These are phyloP conservation scores for Rhodotorula graminis DNA, from an alignment of 768 basidiomycete genomes.

Conservation along the genomic window DNA sequence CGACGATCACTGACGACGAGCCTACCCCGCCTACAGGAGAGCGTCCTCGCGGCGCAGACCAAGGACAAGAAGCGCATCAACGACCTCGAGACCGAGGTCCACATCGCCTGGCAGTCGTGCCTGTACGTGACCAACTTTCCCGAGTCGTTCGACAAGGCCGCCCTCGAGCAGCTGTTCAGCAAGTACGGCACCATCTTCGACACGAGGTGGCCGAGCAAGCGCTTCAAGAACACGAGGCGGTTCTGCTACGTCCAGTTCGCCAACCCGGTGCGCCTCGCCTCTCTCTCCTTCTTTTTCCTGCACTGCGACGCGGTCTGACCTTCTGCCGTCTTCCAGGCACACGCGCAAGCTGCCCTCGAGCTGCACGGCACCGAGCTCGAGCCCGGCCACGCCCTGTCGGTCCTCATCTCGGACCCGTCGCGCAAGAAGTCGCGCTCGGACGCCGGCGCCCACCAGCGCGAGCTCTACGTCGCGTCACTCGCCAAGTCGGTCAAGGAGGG, in stretches of 20 bases:
- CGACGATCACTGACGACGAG: not conserved
- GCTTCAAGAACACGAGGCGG: constrained; percentile 81
- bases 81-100: constrained; percentile 71
- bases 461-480: constrained; percentile 82
- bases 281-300: not conserved
- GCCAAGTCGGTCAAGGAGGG: constrained; percentile 68
- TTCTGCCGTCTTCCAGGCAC: no score
- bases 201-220: constrained; percentile 96
- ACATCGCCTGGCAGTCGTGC: constrained; percentile 88
- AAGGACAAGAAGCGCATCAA: constrained; percentile 87
- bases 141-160: constrained; percentile 70
- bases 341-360: constrained; percentile 67
- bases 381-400: constrained; percentile 63
- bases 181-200: constrained; percentile 90
- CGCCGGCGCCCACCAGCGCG: constrained; percentile 72
- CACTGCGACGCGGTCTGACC: no score
- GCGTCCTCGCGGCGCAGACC: constrained; percentile 77
- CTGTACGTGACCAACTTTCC: constrained; percentile 96
- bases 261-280: constrained; percentile 59
- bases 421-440: constrained; percentile 86
- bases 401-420: constrained; percentile 83
- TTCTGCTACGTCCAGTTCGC: constrained; percentile 94
- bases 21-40: constrained; percentile 52
- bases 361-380: constrained; percentile 73
- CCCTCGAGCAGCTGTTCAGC: constrained; percentile 69